Conservation (phyloP, 805 yeast species). For the Wickerhamomyces rabaulensis region DNA sequence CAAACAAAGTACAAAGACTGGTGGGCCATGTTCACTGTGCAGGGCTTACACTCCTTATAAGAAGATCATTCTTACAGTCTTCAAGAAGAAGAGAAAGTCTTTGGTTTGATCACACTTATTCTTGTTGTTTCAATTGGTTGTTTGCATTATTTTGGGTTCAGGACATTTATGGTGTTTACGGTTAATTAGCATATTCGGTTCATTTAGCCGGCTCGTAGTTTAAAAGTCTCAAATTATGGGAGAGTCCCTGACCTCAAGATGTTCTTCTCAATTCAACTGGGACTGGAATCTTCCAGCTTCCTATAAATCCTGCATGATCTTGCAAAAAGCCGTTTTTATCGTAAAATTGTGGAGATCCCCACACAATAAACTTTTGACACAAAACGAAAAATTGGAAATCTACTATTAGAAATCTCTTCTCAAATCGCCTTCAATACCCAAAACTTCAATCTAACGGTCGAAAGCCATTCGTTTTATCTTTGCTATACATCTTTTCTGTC, state of each 20-base stretch:
- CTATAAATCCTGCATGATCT: neutral
- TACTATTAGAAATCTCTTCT: too few relatives aligned
- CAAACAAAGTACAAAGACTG: conserved; percentile 24
- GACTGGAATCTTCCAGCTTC: too few relatives aligned
- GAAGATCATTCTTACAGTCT: conserved; percentile 25
- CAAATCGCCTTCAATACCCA: too few relatives aligned
- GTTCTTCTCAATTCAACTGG: too few relatives aligned
- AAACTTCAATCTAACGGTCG: neutral
- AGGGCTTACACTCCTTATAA: conserved; percentile 30
- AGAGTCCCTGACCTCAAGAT: too few relatives aligned
- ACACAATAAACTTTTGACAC: neutral
- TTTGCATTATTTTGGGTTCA: neutral
- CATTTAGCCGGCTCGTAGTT: neutral
- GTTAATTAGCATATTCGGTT: neutral
- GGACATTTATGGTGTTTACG: neutral
- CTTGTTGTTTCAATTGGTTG: neutral
- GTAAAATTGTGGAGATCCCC: neutral
- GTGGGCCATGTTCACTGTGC: conserved; percentile 40
- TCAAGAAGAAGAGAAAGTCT: conserved; percentile 26
- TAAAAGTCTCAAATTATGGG: too few relatives aligned
- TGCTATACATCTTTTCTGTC: neutral
- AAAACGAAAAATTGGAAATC: too few relatives aligned
- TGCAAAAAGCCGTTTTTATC: neutral
- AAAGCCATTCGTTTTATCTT: neutral
- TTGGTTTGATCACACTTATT: neutral